A percentile compares a stretch with the other conserved stretches of the same genome.
phyloP scores from a whole-genome alignment of 2,329 filamentous ascomycete genomes.

The Penicillium italicum region DNA sequence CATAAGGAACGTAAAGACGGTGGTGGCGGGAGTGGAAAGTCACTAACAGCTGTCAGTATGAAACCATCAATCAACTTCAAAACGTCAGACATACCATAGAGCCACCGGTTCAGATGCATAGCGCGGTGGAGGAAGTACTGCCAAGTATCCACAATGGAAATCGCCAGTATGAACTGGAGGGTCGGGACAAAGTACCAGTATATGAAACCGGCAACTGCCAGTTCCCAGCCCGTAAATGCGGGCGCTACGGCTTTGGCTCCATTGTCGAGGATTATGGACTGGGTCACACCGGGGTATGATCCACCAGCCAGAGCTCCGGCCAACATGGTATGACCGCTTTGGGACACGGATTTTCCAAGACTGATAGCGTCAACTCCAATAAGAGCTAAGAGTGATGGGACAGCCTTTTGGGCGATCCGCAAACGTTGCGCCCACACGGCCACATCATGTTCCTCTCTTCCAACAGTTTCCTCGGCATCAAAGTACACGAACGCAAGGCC shows the following conservation, averaged over 20 bases:
- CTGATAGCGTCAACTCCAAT: conserved; percentile 72
- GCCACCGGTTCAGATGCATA: conserved; percentile 97
- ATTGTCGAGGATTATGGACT: conserved; percentile 52
- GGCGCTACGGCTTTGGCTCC: conserved; percentile 55
- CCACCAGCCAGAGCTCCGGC: conserved; percentile 76
- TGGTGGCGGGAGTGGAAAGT: conserved; percentile 94
- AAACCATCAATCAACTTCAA: neutral
- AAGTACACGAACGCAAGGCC: conserved; percentile 65
- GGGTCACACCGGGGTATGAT: conserved; percentile 68
- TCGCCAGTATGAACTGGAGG: conserved; percentile 71
- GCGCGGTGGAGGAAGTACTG: conserved; percentile 95
- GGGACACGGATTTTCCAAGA: conserved; percentile 70
- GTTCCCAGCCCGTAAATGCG: conserved; percentile 80
- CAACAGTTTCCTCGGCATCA: conserved; percentile 69
- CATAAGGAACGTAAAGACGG: conserved; percentile 94
- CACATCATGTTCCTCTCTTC: conserved; percentile 79
- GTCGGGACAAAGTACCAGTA: conserved; percentile 76
- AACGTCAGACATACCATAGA: conserved; percentile 69
- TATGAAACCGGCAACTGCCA: conserved; percentile 67
- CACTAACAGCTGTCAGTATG: conserved; percentile 47
- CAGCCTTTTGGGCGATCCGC: conserved; percentile 70
- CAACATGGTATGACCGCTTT: conserved; percentile 64
- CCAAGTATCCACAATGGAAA: conserved; percentile 86
- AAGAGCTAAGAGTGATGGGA: conserved; percentile 67
- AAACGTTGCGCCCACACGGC: conserved; percentile 85